Percentiles rank a stretch among this genome's conserved stretches.
phyloP scores from a whole-genome alignment of 2,329 filamentous ascomycete species.

The Beauveria sp. region DNA sequence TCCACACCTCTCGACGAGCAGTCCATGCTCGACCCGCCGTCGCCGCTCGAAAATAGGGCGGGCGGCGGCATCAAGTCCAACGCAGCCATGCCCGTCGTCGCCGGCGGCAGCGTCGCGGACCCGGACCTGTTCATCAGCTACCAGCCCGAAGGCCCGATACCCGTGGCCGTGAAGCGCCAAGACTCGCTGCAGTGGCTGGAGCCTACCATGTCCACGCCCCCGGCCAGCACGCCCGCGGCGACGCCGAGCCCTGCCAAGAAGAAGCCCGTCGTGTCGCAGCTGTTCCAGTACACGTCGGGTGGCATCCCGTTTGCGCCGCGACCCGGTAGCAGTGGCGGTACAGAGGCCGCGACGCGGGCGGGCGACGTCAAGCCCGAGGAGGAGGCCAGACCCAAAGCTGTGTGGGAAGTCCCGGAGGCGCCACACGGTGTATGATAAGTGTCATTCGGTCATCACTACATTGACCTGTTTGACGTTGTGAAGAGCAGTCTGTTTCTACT shows the following conservation, averaged over 20 bases:
- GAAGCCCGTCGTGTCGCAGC: constrained; percentile 13
- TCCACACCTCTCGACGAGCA: constrained; percentile 1
- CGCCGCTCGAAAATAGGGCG: constrained; percentile 3
- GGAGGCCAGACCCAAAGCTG: not conserved
- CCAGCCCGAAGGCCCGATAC: constrained; percentile 45
- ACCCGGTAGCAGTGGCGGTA: constrained; percentile 1
- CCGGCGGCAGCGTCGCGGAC: constrained; percentile 13
- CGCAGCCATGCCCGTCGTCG: not conserved
- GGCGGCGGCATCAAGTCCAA: not conserved
- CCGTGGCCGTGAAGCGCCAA: constrained; percentile 28
- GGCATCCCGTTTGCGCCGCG: constrained; percentile 41
- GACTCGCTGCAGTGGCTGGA: constrained; percentile 44
- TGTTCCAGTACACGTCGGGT: constrained; percentile 34
- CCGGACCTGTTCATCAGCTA: constrained; percentile 45
- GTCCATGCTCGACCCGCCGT: constrained; percentile 2
- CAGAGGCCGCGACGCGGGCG: not conserved
- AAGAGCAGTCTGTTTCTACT: not conserved
- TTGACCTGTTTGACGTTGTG: not conserved
- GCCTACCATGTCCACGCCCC: constrained; percentile 35
- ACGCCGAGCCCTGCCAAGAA: constrained; percentile 31
- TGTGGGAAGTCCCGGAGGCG: constrained; percentile 22
- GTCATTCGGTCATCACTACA: not conserved
- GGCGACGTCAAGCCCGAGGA: not conserved
- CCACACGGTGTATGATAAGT: not conserved
- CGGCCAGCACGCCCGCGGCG: constrained; percentile 23